A percentile compares a stretch with the other conserved stretches of the same genome.
Evolutionary conservation across 1,284 basidiomycete species (phyloP).

Genomic region (Trichosporon ovoides): DNA sequence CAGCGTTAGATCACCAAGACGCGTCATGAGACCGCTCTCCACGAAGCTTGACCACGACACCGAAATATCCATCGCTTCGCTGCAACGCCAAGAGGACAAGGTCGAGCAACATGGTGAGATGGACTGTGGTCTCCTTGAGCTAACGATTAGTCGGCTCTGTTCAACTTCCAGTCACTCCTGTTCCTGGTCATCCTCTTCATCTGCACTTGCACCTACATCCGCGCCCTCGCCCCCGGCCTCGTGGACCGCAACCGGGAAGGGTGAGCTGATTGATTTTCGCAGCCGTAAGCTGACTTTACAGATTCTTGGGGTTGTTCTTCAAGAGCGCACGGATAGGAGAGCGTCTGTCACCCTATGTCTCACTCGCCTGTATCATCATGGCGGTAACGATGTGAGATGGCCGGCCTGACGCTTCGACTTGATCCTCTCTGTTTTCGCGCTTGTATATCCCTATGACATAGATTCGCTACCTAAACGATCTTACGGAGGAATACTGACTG

Average conservation of each 20-base stretch:
- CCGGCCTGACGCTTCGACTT: no score
- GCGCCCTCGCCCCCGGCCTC: conserved; percentile 79
- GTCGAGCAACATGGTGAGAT: background rate
- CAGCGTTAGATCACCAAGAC: background rate
- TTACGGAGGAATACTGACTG: no score
- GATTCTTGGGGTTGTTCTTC: conserved; percentile 85
- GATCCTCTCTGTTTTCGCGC: background rate
- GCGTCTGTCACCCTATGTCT: conserved; percentile 75
- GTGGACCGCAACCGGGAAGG: conserved; percentile 93
- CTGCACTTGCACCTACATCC: conserved; percentile 95
- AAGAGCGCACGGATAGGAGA: conserved; percentile 89
- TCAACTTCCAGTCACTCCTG: conserved; percentile 94
- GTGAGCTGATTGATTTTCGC: conserved; percentile 52
- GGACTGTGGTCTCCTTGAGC: background rate
- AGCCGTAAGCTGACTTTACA: conserved; percentile 43
- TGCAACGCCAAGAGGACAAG: conserved; percentile 8
- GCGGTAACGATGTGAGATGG: conserved; percentile 55
- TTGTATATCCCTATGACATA: background rate
- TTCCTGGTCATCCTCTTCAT: conserved; percentile 91
- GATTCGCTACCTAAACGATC: background rate
- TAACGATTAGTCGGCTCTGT: conserved; percentile 74
- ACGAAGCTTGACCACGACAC: background rate
- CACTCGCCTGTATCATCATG: conserved; percentile 74
- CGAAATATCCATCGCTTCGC: background rate
- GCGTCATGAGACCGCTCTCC: conserved; percentile 5